phyloP scores from a whole-genome alignment of 2,329 filamentous ascomycete species.

The Pseudocercospora fuligena region DNA sequence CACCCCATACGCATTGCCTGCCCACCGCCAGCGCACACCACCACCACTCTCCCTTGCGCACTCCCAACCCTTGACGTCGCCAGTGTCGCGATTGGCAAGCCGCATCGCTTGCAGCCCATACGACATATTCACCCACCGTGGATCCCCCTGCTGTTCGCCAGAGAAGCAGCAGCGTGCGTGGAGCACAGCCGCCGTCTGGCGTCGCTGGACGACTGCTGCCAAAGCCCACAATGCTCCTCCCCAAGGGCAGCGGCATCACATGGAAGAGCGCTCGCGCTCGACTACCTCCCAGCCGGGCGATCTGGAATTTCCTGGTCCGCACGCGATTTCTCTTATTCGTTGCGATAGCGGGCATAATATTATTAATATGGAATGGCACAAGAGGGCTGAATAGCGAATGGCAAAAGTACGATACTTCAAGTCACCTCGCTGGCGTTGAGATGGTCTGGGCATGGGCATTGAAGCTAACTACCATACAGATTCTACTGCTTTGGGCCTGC shows the following conservation, averaged over 20 bases:
- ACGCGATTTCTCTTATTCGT: slow-evolving; percentile 78
- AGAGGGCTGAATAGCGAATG: slow-evolving; percentile 80
- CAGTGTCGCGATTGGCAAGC: not conserved
- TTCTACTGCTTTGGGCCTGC: slow-evolving; percentile 97
- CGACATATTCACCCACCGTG: slow-evolving; percentile 14
- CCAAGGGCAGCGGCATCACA: slow-evolving; percentile 84
- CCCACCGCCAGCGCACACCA: slow-evolving; percentile 5
- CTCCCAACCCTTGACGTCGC: not conserved
- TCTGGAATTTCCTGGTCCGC: slow-evolving; percentile 67
- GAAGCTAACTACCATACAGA: slow-evolving; percentile 54
- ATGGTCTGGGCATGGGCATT: not conserved
- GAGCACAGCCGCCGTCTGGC: slow-evolving; percentile 18
- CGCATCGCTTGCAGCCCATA: not conserved
- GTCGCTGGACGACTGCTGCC: slow-evolving; percentile 15
- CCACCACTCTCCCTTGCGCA: slow-evolving; percentile 6
- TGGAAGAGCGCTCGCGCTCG: slow-evolving; percentile 88
- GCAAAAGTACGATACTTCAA: slow-evolving; percentile 71
- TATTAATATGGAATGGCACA: slow-evolving; percentile 88
- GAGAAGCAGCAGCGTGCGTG: slow-evolving; percentile 24
- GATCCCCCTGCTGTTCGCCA: slow-evolving; percentile 24
- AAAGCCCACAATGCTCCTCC: slow-evolving; percentile 72
- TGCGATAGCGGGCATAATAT: slow-evolving; percentile 69
- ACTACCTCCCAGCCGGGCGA: slow-evolving; percentile 75
- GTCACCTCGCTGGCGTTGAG: not conserved
- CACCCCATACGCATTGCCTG: not conserved